Conservation (phyloP, 805 yeast species). For the Wilhelminamyces savonicus region DNA sequence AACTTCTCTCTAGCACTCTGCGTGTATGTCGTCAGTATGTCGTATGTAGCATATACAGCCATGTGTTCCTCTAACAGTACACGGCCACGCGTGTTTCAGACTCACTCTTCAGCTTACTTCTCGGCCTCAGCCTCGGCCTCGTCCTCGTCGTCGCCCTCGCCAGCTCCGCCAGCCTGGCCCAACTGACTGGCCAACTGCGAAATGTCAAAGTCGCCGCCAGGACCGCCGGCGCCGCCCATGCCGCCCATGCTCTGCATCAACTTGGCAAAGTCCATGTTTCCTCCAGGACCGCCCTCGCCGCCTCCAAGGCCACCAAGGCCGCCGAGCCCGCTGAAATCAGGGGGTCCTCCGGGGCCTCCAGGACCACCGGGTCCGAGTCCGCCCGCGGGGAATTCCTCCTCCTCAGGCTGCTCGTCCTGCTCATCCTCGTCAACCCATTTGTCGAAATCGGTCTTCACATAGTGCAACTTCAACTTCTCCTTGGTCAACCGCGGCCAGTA, state of each 20-base stretch:
- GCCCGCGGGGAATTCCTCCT: constrained; percentile 25
- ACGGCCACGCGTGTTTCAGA: too few species aligned
- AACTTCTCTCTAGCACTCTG: too few species aligned
- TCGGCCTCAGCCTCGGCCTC: constrained; percentile 15
- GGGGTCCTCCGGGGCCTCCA: constrained; percentile 17
- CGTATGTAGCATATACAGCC: too few species aligned
- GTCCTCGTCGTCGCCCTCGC: constrained; percentile 9
- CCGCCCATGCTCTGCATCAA: constrained; percentile 35
- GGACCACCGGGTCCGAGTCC: constrained; percentile 4
- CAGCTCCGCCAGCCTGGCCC: constrained; percentile 29
- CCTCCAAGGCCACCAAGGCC: constrained; percentile 17
- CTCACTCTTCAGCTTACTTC: too few species aligned
- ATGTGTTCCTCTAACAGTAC: too few species aligned
- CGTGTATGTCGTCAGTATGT: too few species aligned
- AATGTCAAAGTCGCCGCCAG: constrained; percentile 26
- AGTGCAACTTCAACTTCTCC: constrained; percentile 72
- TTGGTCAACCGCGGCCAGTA: constrained; percentile 96
- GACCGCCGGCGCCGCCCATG: constrained; percentile 23
- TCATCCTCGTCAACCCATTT: constrained; percentile 99
- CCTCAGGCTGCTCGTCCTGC: constrained; percentile 66
- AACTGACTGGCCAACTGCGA: constrained; percentile 36
- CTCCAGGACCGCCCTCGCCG: constrained; percentile 28
- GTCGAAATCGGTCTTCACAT: constrained; percentile 90
- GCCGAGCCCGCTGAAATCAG: constrained; percentile 5
- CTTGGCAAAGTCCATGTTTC: constrained; percentile 18